These are phyloP conservation scores for Diaporthe aspalathi DNA, from an alignment of 2,329 filamentous ascomycete genomes.

Conservation along the genomic window DNA sequence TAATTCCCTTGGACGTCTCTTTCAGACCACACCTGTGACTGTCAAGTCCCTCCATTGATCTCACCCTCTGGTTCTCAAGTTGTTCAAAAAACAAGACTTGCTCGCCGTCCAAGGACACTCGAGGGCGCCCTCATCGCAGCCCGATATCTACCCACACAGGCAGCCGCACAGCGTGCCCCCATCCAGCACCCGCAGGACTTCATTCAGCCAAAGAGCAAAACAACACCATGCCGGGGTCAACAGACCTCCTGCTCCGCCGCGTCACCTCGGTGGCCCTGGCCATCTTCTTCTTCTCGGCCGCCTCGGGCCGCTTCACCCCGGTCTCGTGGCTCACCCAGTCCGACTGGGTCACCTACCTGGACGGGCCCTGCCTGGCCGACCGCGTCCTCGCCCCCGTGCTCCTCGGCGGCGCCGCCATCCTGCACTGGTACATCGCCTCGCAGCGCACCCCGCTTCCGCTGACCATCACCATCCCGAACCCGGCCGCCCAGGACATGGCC, in stretches of 20 bases:
- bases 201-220: background rate
- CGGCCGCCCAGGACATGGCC: slow-evolving; percentile 20
- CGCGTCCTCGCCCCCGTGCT: slow-evolving; percentile 36
- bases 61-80: too few species aligned
- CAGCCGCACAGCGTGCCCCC: too few species aligned
- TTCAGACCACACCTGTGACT: too few species aligned
- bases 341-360: slow-evolving; percentile 34
- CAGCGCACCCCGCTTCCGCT: slow-evolving; percentile 28
- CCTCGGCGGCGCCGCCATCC: slow-evolving; percentile 31
- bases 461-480: slow-evolving; percentile 35
- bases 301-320: slow-evolving; percentile 24
- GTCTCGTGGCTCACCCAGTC: slow-evolving; percentile 38
- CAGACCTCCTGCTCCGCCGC: slow-evolving; percentile 34
- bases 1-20: too few species aligned
- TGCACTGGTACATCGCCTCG: slow-evolving; percentile 39
- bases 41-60: too few species aligned
- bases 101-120: too few species aligned
- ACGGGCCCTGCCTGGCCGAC: slow-evolving; percentile 36
- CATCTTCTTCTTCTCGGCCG: slow-evolving; percentile 29
- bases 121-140: background rate
- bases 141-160: background rate
- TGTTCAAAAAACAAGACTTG: too few species aligned
- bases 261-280: slow-evolving; percentile 33
- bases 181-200: background rate
- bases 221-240: background rate